Conservation (phyloP, 1,139 yeast genomes). For the Groenewaldozyma auringiensis region DNA sequence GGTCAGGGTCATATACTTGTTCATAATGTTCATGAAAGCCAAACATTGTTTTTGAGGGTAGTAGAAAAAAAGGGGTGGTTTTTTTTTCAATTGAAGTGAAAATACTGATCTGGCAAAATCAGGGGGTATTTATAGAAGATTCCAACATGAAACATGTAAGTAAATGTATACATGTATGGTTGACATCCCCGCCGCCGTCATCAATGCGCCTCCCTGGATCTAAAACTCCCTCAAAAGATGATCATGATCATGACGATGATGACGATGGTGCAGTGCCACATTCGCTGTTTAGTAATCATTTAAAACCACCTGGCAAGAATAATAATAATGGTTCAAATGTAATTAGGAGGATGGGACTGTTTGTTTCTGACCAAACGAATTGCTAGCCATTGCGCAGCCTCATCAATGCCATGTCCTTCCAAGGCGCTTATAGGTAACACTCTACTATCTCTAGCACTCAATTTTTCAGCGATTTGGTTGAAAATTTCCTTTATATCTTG, state of each 20-base stretch:
- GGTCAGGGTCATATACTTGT: conserved; percentile 15
- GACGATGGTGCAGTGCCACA: neutral
- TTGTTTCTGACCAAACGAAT: conserved; percentile 73
- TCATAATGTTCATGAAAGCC: conserved; percentile 17
- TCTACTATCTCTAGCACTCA: conserved; percentile 86
- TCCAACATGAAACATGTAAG: neutral
- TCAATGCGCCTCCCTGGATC: too few relatives aligned
- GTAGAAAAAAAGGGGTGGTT: neutral
- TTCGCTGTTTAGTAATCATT: neutral
- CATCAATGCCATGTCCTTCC: conserved; percentile 74
- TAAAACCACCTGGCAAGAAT: too few relatives aligned
- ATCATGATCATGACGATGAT: too few relatives aligned
- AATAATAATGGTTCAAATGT: too few relatives aligned
- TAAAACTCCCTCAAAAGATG: too few relatives aligned
- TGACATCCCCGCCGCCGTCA: too few relatives aligned
- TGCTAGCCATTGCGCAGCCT: conserved; percentile 84
- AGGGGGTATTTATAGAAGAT: too few relatives aligned
- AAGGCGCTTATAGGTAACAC: conserved; percentile 85
- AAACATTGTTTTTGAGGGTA: conserved; percentile 13
- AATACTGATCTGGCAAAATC: too few relatives aligned
- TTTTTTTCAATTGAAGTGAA: neutral
- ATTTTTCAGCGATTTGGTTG: conserved; percentile 68
- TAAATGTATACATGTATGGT: neutral
- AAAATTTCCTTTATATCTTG: conserved; percentile 72
- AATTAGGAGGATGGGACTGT: conserved; percentile 59